phyloP scores from a whole-genome alignment of 306 rosid genomes.

The Castanopsis chinensis region DNA sequence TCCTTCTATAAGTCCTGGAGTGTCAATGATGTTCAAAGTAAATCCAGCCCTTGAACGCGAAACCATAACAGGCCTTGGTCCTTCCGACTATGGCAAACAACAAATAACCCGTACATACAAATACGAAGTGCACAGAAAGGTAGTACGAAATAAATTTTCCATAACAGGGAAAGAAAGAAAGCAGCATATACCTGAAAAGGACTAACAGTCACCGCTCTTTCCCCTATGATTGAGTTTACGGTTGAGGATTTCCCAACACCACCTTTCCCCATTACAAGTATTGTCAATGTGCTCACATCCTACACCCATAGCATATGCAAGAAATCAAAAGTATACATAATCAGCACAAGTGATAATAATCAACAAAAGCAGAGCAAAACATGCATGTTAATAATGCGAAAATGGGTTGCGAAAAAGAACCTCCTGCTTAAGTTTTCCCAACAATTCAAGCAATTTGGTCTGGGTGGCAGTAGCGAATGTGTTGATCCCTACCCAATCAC shows the following conservation, averaged over 20 bases:
- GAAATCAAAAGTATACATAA: not conserved
- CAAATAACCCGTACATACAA: slow-evolving; percentile 2
- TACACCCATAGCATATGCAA: slow-evolving; percentile 25
- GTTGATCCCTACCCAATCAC: slow-evolving; percentile 91
- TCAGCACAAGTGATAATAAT: not conserved
- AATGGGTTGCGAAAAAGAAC: slow-evolving; percentile 29
- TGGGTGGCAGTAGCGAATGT: slow-evolving; percentile 85
- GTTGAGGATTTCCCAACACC: slow-evolving; percentile 98
- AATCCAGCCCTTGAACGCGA: slow-evolving; percentile 86
- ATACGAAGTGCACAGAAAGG: not conserved
- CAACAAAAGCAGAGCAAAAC: not conserved
- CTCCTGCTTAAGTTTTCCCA: slow-evolving; percentile 84
- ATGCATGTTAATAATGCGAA: not conserved
- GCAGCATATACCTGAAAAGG: slow-evolving; percentile 73
- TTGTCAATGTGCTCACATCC: slow-evolving; percentile 83
- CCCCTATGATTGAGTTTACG: slow-evolving; percentile 87
- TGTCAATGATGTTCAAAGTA: slow-evolving; percentile 84
- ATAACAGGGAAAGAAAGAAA: not conserved
- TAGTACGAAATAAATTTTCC: not conserved
- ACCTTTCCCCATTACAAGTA: slow-evolving; percentile 98
- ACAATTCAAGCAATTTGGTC: slow-evolving; percentile 70
- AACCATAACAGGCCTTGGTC: slow-evolving; percentile 81
- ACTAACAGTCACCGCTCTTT: slow-evolving; percentile 79
- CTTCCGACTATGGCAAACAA: slow-evolving; percentile 63
- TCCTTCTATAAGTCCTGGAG: slow-evolving; percentile 98